Conservation (phyloP, 805 yeast genomes). For the Kazachstania psychrophila region DNA sequence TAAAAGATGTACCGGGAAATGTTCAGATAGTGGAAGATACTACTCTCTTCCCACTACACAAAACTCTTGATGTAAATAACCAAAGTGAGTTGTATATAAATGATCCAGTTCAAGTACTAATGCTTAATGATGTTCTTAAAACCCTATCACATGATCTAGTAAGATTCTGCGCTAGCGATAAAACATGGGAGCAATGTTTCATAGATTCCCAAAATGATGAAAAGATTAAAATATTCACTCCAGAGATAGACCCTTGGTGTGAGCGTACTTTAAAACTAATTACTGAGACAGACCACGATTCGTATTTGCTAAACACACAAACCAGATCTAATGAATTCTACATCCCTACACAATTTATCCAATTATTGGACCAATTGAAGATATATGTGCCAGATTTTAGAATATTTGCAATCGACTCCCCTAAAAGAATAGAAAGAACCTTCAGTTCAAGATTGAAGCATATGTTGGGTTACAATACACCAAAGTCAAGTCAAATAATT, state of each 20-base stretch:
- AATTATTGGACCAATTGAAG: conserved; percentile 18
- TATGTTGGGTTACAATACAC: conserved; percentile 1
- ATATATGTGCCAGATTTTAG: conserved; percentile 20
- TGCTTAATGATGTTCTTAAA: conserved; percentile 24
- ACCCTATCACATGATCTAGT: conserved; percentile 24
- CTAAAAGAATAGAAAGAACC: conserved; percentile 6
- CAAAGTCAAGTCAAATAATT: conserved; percentile 8
- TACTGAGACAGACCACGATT: conserved; percentile 4
- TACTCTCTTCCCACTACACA: conserved; percentile 11
- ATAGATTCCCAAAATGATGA: conserved; percentile 11
- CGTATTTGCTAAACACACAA: background rate
- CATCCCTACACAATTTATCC: conserved; percentile 24
- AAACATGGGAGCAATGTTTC: conserved; percentile 23
- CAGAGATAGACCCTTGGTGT: conserved; percentile 21
- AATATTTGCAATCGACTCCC: conserved; percentile 21
- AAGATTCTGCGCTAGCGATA: conserved; percentile 4
- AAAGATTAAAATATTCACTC: conserved; percentile 7
- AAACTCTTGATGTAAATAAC: background rate
- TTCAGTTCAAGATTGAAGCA: background rate
- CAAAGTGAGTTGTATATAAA: conserved; percentile 13
- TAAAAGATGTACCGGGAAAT: conserved; percentile 14
- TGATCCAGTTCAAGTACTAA: conserved; percentile 24
- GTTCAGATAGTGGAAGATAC: conserved; percentile 12
- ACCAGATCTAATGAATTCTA: conserved; percentile 5
- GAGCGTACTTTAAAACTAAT: conserved; percentile 10